These are phyloP conservation scores for Epithele typhae DNA, from an alignment of 768 basidiomycete species.

Conservation along the genomic window DNA sequence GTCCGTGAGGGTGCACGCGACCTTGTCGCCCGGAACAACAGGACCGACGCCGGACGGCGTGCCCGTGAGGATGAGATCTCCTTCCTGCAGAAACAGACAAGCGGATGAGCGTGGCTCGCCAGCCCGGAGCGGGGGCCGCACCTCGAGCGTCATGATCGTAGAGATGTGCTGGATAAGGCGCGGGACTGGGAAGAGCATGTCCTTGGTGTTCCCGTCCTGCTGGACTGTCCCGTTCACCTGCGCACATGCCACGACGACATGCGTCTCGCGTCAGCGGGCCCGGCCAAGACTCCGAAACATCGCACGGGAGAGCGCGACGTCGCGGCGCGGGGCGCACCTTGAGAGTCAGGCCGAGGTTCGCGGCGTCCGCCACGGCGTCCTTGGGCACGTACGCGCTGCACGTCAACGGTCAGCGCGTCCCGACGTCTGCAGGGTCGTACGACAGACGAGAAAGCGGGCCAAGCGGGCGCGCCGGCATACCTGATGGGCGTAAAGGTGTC, in stretches of 20 bases:
- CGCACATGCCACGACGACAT: neutral
- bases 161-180: constrained; percentile 86
- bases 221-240: constrained; percentile 82
- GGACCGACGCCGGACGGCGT: constrained; percentile 91
- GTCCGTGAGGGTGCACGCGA: constrained; percentile 70
- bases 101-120: too few species aligned
- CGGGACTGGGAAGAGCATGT: constrained; percentile 94
- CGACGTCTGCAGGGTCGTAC: too few species aligned
- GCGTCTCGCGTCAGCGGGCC: too few species aligned
- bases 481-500: constrained; percentile 95
- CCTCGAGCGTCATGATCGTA: constrained; percentile 97
- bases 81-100: constrained; percentile 50
- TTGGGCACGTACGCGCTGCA: constrained; percentile 79
- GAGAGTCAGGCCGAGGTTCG: constrained; percentile 71
- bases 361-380: constrained; percentile 59
- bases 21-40: constrained; percentile 66
- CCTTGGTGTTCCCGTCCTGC: constrained; percentile 79
- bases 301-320: too few species aligned
- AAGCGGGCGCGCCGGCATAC: constrained; percentile 39
- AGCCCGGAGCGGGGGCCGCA: constrained; percentile 23
- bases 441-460: constrained; percentile 1
- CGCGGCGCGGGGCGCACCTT: constrained; percentile 42
- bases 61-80: constrained; percentile 87
- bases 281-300: too few species aligned
- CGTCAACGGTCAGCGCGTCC: neutral